Percentiles rank a stretch among this genome's conserved stretches.
Conservation (phyloP, 2,329 filamentous ascomycete genomes). For the Hypoxylon sp. region DNA sequence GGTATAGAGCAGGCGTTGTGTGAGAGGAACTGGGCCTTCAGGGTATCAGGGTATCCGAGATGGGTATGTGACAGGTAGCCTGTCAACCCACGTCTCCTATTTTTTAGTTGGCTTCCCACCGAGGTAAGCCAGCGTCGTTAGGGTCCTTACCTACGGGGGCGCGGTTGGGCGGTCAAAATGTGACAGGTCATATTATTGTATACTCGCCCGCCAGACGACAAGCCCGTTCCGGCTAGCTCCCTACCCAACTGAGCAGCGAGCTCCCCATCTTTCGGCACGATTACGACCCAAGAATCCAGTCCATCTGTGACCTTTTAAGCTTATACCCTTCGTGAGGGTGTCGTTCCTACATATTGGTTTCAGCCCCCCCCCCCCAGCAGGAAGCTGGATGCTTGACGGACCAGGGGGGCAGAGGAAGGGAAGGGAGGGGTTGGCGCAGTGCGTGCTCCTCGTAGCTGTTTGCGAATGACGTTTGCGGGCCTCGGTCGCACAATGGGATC, state of each 20-base stretch:
- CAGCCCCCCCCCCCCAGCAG: constrained; percentile 33
- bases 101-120: constrained; percentile 11
- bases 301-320: constrained; percentile 30
- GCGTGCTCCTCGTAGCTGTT: constrained; percentile 22
- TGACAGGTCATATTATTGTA: constrained; percentile 29
- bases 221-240: constrained; percentile 34
- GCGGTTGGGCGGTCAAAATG: constrained; percentile 34
- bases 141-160: constrained; percentile 26
- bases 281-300: constrained; percentile 31
- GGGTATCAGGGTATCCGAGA: too few species aligned
- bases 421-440: too few species aligned
- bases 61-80: constrained; percentile 15
- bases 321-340: constrained; percentile 27
- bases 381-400: constrained; percentile 18
- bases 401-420: constrained; percentile 12
- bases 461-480: constrained; percentile 25
- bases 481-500: constrained; percentile 23
- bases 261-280: constrained; percentile 26
- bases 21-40: constrained; percentile 14
- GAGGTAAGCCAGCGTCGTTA: constrained; percentile 16
- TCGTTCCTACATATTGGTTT: constrained; percentile 32
- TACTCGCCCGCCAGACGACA: constrained; percentile 22
- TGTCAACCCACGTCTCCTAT: constrained; percentile 21
- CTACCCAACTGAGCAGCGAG: constrained; percentile 29
- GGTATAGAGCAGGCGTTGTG: constrained; percentile 6